Percentiles rank a stretch among this genome's conserved stretches.
Conservation (phyloP, 2,329 filamentous ascomycete species). For the Hypoxylon sp. region DNA sequence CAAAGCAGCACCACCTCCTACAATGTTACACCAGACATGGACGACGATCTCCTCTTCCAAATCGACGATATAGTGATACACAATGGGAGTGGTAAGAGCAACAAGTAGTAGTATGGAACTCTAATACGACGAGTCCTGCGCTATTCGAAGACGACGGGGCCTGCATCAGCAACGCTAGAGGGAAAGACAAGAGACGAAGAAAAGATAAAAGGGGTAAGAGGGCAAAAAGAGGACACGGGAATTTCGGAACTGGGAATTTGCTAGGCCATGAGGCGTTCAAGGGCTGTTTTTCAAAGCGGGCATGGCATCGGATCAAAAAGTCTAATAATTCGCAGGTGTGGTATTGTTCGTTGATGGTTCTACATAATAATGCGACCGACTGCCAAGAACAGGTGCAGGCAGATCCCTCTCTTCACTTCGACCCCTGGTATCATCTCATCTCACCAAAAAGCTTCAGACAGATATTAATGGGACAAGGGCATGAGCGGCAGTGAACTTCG, state of each 20-base stretch:
- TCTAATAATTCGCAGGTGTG: conserved; percentile 2
- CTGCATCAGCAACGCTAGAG: background rate
- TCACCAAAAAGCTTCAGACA: background rate
- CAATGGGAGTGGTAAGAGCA: background rate
- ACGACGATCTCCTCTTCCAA: conserved; percentile 35
- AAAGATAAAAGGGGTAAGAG: conserved; percentile 5
- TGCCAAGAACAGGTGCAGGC: conserved; percentile 7
- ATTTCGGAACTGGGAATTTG: background rate
- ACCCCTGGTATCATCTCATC: background rate
- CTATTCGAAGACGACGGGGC: background rate
- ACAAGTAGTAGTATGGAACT: conserved; percentile 7
- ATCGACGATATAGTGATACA: conserved; percentile 33
- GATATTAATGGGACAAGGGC: background rate
- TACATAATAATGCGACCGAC: conserved; percentile 10
- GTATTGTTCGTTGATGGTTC: background rate
- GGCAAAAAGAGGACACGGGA: background rate
- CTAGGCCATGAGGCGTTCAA: background rate
- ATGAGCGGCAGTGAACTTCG: background rate
- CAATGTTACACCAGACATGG: conserved; percentile 11
- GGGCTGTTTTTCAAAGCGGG: conserved; percentile 1
- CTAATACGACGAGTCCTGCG: background rate
- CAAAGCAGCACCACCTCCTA: background rate
- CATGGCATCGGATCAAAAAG: background rate
- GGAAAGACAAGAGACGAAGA: background rate
- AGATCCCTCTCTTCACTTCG: conserved; percentile 3